A percentile compares a stretch with the other conserved stretches of the same genome.
Conservation (phyloP, 2,329 filamentous ascomycete genomes). For the Trichoderma atroviride region DNA sequence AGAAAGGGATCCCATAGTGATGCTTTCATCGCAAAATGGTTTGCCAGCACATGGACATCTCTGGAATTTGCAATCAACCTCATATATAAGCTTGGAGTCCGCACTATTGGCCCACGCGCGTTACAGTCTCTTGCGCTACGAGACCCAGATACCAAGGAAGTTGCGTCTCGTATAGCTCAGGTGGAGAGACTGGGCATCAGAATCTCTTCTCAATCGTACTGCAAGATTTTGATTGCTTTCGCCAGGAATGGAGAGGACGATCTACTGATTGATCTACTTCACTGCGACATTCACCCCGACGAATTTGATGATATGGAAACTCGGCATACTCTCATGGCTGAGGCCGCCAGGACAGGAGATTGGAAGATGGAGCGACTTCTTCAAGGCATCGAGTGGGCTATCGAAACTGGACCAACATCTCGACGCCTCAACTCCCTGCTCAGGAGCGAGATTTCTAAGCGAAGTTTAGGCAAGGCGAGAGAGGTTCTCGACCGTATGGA, state of each 20-base stretch:
- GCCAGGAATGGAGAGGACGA: slow-evolving; percentile 58
- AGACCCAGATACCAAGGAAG: slow-evolving; percentile 56
- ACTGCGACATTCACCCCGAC: slow-evolving; percentile 57
- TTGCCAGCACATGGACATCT: slow-evolving; percentile 72
- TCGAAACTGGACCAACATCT: slow-evolving; percentile 30
- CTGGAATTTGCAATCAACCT: slow-evolving; percentile 72
- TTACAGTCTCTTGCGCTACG: slow-evolving; percentile 76
- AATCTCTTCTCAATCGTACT: slow-evolving; percentile 65
- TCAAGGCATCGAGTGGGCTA: slow-evolving; percentile 44
- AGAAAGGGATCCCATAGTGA: slow-evolving; percentile 36
- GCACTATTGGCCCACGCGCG: slow-evolving; percentile 72
- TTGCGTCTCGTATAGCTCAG: slow-evolving; percentile 62
- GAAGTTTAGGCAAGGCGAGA: slow-evolving; percentile 33
- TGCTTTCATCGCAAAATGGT: slow-evolving; percentile 75
- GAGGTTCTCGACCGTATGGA: slow-evolving; percentile 41
- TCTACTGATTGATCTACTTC: slow-evolving; percentile 49
- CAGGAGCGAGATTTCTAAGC: slow-evolving; percentile 27
- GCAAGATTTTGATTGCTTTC: slow-evolving; percentile 65
- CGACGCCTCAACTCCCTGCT: slow-evolving; percentile 34
- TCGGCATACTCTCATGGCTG: slow-evolving; percentile 44
- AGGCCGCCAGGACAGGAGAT: slow-evolving; percentile 39
- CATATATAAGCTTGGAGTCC: slow-evolving; percentile 70
- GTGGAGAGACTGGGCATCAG: slow-evolving; percentile 65
- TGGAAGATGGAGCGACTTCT: slow-evolving; percentile 49
- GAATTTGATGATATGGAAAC: slow-evolving; percentile 54